Evolutionary conservation across 345 rosid genomes (phyloP), one percentile per base, ranked within the genome.

Genomic region (Zanthoxylum bungeanum): DNA sequence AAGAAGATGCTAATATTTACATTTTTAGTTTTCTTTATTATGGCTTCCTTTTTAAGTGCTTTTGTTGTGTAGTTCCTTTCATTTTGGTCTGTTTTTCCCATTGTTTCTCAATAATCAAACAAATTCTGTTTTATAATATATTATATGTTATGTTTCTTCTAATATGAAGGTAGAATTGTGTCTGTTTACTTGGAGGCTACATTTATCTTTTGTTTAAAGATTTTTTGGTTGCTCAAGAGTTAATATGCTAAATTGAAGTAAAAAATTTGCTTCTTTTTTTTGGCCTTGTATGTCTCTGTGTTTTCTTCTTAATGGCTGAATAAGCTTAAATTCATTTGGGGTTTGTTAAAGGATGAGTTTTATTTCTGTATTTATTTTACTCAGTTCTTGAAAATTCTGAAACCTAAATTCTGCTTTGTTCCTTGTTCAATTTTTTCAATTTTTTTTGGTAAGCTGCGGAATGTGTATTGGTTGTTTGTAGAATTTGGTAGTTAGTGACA

Each of bases 181-280:
- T 44, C 16, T 44, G 4, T 4, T 53, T 68, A 49, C 1, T 39
- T 56, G 71, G 62, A 16, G 50, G 19, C 7, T 10, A 14, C 28
- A 60, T 10, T 40, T 53, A 6, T 37, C 14, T 1, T 30, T 37
- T 49, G n/a, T 47, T 28, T 7, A 51, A 5, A 52, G 37, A 42
- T 11, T 27, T 39, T 71, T 66, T 16, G 69, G 58, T 4, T 53
- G 37, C 55, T 57, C 6, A n/a, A 47, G 17, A 21, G 60, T 17
- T 75, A 14, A 34, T 67, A 40, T 66, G 66, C 34, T 73, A 34
- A 66, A 58, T 67, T 71, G 72, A 63, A 64, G n/a, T 42, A 27
- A 34, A 58, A 50, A 36, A 52, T n/a, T n/a, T n/a, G n/a, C n/a
- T n/a, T n/a, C n/a, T 37, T 66, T 0, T 10, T 33, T 60, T 42